Base-by-base conservation (phyloP, 306 rosid species). In the Inga leiocalycina region DNA sequence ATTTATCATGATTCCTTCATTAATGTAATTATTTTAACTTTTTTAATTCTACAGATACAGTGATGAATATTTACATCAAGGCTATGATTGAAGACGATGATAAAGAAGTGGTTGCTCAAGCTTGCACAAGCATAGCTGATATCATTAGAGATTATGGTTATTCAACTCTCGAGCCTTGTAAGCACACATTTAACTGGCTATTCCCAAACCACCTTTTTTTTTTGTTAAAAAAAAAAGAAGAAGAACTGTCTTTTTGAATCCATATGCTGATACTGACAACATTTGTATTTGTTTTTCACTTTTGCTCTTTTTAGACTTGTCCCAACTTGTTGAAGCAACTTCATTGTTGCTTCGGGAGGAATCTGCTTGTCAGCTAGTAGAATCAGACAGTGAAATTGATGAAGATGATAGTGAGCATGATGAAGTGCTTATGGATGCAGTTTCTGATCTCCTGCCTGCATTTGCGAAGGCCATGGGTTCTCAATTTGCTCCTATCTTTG, bases 341-440 rank as follows among this genome's bases (percentile, higher is more conserved):
- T 81, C 78, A 57, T 80, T 87, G 79, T 89, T 97, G 78, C 95
- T 97, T 46, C 91, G 88, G 71, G 98, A 94, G 89, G 87, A 97
- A 81, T 94, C 98, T 34, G 91, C 92, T 80, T 97, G 99, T 86
- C 99, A 97, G 89, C 91, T 61, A 84, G 81, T 81, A 80, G 98
- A 85, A 77, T 92, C 97, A 5, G 98, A 91, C 65, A 86, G 95
- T 86, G 99, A 97, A 65, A 83, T 91, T 71, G 98, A 97, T 71
- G 98, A 94, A 34, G 97, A 85, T 79, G 98, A 90, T 62, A 27
- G 91, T 77, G 78, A 84, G 75, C 99, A 94, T 12, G 97, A 97
- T 75, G 98, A 94, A 90, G 91, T 92, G 45, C 97, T 97, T 44
- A 94, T 97, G 98, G 99, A 97, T 78, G 98, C 98, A 45, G 98